phyloP scores from a whole-genome alignment of 345 rosid genomes.

The Streptanthus diversifolius region DNA sequence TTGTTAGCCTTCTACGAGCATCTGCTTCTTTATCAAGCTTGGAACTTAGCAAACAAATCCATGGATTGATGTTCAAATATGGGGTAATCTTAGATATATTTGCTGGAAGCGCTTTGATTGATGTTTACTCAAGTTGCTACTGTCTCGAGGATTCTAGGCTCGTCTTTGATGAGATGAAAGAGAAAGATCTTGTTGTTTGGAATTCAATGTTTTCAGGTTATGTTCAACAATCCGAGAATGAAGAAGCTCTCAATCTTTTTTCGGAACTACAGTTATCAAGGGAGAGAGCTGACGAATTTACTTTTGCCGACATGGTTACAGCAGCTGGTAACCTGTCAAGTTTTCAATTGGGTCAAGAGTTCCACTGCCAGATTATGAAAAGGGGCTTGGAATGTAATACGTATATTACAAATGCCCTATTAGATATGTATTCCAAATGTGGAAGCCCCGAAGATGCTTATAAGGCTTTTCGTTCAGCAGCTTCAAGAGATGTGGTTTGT shows the following conservation, averaged over 20 bases:
- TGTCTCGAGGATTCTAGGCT: slow-evolving; percentile 53
- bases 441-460: slow-evolving; percentile 60
- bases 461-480: slow-evolving; percentile 41
- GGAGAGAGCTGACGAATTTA: slow-evolving; percentile 54
- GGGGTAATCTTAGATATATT: slow-evolving; percentile 48
- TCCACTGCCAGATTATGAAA: slow-evolving; percentile 55
- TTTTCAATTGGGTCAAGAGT: slow-evolving; percentile 58
- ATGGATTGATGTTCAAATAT: slow-evolving; percentile 53
- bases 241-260: slow-evolving; percentile 62
- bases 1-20: slow-evolving; percentile 66
- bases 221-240: slow-evolving; percentile 53
- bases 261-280: slow-evolving; percentile 42
- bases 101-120: slow-evolving; percentile 61
- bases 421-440: slow-evolving; percentile 82
- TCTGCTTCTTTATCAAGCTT: slow-evolving; percentile 50
- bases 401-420: slow-evolving; percentile 50
- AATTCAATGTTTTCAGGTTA: slow-evolving; percentile 72
- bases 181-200: slow-evolving; percentile 77
- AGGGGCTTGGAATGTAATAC: slow-evolving; percentile 48
- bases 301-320: slow-evolving; percentile 59
- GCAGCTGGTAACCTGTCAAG: slow-evolving; percentile 64
- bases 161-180: slow-evolving; percentile 56
- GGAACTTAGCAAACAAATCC: slow-evolving; percentile 62
- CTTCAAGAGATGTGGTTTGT: slow-evolving; percentile 50
- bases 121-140: slow-evolving; percentile 61